Evolutionary conservation across 2,329 filamentous ascomycete genomes (phyloP).

Genomic region (Pseudocercospora cruenta): DNA sequence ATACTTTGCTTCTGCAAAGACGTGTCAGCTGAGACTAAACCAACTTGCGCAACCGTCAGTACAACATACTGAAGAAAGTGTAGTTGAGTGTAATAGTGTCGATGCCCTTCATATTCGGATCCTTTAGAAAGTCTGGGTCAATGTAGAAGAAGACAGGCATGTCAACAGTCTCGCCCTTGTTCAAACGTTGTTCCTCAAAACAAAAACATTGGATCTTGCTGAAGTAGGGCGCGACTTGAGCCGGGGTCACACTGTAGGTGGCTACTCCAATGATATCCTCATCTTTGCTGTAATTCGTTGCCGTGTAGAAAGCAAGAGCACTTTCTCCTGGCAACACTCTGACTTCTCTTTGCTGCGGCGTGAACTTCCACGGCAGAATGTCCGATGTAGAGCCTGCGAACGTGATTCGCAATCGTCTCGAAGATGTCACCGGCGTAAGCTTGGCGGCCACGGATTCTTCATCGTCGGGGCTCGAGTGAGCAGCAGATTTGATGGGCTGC

Average conservation of each 20-base stretch:
- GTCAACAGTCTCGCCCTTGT: slow-evolving; percentile 94
- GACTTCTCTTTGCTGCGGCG: slow-evolving; percentile 94
- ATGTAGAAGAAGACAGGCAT: slow-evolving; percentile 99
- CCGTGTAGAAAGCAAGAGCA: slow-evolving; percentile 94
- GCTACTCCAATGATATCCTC: slow-evolving; percentile 95
- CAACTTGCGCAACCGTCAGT: not conserved
- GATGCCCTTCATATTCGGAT: slow-evolving; percentile 89
- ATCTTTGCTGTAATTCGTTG: slow-evolving; percentile 83
- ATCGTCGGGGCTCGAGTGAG: slow-evolving; percentile 74
- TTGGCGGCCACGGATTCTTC: slow-evolving; percentile 60
- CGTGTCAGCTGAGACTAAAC: slow-evolving; percentile 27
- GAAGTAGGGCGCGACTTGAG: slow-evolving; percentile 94
- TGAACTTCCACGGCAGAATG: slow-evolving; percentile 95
- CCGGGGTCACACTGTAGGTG: slow-evolving; percentile 95
- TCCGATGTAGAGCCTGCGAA: slow-evolving; percentile 97
- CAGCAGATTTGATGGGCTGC: slow-evolving; percentile 81
- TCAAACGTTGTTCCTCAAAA: slow-evolving; percentile 92
- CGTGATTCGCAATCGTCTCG: slow-evolving; percentile 87
- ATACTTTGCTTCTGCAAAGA: slow-evolving; percentile 72
- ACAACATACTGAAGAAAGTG: slow-evolving; percentile 90
- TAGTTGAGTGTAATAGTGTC: slow-evolving; percentile 96
- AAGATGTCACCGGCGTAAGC: slow-evolving; percentile 76
- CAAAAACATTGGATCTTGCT: slow-evolving; percentile 99
- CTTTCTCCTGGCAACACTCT: slow-evolving; percentile 94
- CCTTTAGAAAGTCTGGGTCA: slow-evolving; percentile 90